A percentile compares a stretch with the other conserved stretches of the same genome.
Conservation (phyloP, 768 basidiomycete species). For the Lactifluus volemus region DNA sequence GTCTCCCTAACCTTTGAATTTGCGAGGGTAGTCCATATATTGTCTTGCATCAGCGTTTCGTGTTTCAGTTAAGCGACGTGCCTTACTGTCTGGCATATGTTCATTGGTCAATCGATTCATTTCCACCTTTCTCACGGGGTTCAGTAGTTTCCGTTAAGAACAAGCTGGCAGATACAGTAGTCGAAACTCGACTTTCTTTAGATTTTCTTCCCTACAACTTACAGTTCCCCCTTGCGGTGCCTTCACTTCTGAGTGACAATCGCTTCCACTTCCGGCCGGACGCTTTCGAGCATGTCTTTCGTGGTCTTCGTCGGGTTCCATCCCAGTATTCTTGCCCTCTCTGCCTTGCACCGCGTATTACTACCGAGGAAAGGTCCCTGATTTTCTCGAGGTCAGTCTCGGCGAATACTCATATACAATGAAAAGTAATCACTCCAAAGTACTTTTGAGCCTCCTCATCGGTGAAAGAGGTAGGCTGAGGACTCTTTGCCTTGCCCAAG, state of each 20-base stretch:
- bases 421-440: slow-evolving; percentile 22
- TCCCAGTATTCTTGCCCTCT: slow-evolving; percentile 36
- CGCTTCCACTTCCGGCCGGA: slow-evolving; percentile 37
- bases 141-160: too few species aligned
- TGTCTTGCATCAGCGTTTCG: too few species aligned
- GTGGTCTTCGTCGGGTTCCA: slow-evolving; percentile 45
- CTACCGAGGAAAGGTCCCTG: slow-evolving; percentile 18
- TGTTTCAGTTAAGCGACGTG: too few species aligned
- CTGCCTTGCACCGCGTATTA: slow-evolving; percentile 38
- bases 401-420: neutral
- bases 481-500: slow-evolving; percentile 25
- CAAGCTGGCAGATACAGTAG: neutral
- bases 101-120: too few species aligned
- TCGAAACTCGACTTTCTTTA: neutral
- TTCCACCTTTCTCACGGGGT: too few species aligned
- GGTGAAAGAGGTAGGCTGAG: slow-evolving; percentile 38
- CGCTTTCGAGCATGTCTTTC: slow-evolving; percentile 41
- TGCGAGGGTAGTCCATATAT: too few species aligned
- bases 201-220: too few species aligned
- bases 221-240: too few species aligned
- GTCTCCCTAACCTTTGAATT: too few species aligned
- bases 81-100: too few species aligned
- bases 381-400: neutral
- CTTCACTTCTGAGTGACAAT: slow-evolving; percentile 7
- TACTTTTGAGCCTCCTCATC: slow-evolving; percentile 34